phyloP scores from a whole-genome alignment of 139 green algal genomes.

The Chlamydomonas incerta region DNA sequence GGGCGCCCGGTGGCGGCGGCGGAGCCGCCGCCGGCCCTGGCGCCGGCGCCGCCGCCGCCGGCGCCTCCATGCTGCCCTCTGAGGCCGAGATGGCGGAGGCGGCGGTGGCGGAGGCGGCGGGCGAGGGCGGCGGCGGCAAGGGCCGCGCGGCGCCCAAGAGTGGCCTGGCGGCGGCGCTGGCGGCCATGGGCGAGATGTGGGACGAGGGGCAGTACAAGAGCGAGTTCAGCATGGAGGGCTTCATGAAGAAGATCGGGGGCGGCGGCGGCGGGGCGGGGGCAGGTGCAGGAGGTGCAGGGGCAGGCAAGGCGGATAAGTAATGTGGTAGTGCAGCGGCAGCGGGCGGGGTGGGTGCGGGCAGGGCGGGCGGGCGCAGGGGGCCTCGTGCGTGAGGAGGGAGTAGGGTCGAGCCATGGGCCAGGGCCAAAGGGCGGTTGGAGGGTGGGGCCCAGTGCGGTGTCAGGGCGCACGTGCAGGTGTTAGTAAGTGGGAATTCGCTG shows the following conservation, averaged over 20 bases:
- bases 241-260: conserved; percentile 67
- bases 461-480: too few species aligned
- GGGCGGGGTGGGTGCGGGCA: too few species aligned
- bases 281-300: too few species aligned
- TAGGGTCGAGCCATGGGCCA: too few species aligned
- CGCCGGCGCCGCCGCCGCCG: background rate
- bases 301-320: too few species aligned
- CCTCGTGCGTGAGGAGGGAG: too few species aligned
- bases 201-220: conserved; percentile 90
- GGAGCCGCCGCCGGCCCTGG: background rate
- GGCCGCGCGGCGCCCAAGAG: conserved; percentile 33
- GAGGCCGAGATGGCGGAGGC: conserved; percentile 40
- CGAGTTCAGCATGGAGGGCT: conserved; percentile 87
- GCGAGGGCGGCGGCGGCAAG: conserved; percentile 9
- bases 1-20: background rate
- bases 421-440: too few species aligned
- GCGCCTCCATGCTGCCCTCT: background rate
- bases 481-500: too few species aligned
- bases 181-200: conserved; percentile 79
- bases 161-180: conserved; percentile 22
- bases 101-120: conserved; percentile 11
- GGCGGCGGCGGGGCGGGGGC: background rate
- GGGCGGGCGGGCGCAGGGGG: too few species aligned
- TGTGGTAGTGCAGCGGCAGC: too few species aligned
- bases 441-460: too few species aligned